Evolutionary conservation across 176 grass and related monocot genomes (phyloP).

Genomic region (Musa acuminata): DNA sequence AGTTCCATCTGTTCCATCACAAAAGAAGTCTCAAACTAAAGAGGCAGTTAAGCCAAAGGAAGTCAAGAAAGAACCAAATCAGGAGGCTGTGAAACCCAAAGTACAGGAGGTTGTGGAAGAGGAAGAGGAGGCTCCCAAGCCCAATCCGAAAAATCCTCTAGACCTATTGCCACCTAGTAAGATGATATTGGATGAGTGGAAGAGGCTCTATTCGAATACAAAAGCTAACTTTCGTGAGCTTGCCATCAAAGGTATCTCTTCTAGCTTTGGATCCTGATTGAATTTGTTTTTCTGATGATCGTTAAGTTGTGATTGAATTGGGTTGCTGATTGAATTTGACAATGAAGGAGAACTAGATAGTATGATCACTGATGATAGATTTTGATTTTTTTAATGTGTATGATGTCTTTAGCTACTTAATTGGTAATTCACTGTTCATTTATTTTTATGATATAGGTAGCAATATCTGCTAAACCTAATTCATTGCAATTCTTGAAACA

Average conservation of each 20-base stretch:
- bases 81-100: slow-evolving; percentile 54
- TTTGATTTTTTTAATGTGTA: no score
- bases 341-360: not conserved
- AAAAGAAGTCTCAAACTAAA: slow-evolving; percentile 44
- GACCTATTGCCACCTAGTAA: slow-evolving; percentile 75
- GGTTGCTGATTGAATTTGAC: not conserved
- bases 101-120: slow-evolving; percentile 30
- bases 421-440: no score
- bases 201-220: slow-evolving; percentile 76
- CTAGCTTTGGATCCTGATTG: not conserved
- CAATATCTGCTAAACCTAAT: no score
- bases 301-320: not conserved
- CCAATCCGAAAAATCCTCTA: slow-evolving; percentile 72
- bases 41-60: slow-evolving; percentile 54
- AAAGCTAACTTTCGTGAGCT: slow-evolving; percentile 85
- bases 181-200: slow-evolving; percentile 92
- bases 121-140: slow-evolving; percentile 72
- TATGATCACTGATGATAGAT: not conserved
- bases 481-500: no score
- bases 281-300: no score
- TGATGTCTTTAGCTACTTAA: no score
- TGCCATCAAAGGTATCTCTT: slow-evolving; percentile 61
- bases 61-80: slow-evolving; percentile 40
- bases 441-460: no score
- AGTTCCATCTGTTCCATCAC: slow-evolving; percentile 35